These are phyloP conservation scores for Blastobotrys parvus DNA, from an alignment of 805 yeast species.

Conservation along the genomic window DNA sequence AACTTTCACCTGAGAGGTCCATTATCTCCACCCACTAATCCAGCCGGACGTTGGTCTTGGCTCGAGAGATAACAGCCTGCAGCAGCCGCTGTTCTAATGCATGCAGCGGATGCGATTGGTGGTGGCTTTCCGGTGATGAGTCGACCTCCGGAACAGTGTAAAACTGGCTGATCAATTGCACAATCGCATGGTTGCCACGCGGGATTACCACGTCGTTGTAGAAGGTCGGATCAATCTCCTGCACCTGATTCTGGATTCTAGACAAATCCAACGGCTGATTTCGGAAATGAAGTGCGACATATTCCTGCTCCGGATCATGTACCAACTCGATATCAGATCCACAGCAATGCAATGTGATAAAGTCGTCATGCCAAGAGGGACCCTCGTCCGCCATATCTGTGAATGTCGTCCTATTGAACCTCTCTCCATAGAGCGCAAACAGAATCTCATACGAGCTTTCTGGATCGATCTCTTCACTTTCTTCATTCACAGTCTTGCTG, in stretches of 20 bases:
- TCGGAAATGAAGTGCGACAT: conserved; percentile 15
- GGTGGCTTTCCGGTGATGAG: too few species aligned
- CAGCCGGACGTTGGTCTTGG: background rate
- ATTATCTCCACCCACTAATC: background rate
- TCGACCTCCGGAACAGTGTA: background rate
- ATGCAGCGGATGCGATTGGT: background rate
- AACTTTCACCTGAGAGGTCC: background rate
- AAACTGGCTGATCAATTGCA: conserved; percentile 1
- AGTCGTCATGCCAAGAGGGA: conserved; percentile 18
- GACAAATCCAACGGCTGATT: conserved; percentile 17
- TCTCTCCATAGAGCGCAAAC: conserved; percentile 18
- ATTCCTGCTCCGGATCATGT: conserved; percentile 12
- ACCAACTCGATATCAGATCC: conserved; percentile 17
- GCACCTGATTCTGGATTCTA: conserved; percentile 7
- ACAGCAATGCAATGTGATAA: conserved; percentile 19
- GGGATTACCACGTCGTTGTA: conserved; percentile 4
- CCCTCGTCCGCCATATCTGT: background rate
- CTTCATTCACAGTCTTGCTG: conserved; percentile 6
- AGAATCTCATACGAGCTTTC: conserved; percentile 19
- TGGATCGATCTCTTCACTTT: conserved; percentile 6
- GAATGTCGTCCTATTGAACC: conserved; percentile 10
- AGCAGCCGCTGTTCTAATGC: background rate
- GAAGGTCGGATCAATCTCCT: conserved; percentile 1
- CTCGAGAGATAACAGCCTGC: background rate
- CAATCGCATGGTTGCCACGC: conserved; percentile 2